These are phyloP conservation scores for Zancudomyces culisetae DNA, from an alignment of 371 early-diverging fungal species.

Conservation along the genomic window DNA sequence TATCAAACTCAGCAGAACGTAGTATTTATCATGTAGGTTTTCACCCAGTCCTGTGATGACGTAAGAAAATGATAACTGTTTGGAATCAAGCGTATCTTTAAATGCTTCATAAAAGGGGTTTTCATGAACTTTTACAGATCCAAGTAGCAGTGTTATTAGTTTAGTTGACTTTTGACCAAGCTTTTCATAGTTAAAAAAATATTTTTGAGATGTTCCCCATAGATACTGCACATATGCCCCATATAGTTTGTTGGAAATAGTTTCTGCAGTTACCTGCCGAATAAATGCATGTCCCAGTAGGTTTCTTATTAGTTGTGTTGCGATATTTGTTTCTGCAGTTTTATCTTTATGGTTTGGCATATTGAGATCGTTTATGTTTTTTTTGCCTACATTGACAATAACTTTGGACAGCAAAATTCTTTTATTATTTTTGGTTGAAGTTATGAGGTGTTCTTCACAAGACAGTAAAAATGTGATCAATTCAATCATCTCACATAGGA, in stretches of 20 bases:
- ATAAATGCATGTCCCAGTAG: not conserved
- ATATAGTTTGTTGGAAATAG: not conserved
- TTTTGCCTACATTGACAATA: not conserved
- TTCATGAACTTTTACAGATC: not conserved
- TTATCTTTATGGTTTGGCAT: not conserved
- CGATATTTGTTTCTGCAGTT: not conserved
- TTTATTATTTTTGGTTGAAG: not conserved
- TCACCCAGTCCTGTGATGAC: not conserved
- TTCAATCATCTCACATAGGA: not conserved
- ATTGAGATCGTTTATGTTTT: not conserved
- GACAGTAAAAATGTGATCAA: not conserved
- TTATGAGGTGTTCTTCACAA: not conserved
- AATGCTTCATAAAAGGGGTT: conserved; percentile 1
- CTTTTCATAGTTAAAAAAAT: not conserved
- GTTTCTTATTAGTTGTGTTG: not conserved
- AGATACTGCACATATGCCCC: not conserved
- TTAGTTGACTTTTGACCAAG: not conserved
- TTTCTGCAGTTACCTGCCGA: no score
- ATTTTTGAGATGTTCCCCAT: not conserved
- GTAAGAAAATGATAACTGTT: not conserved
- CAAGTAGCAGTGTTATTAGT: not conserved
- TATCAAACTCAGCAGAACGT: not conserved
- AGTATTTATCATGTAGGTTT: not conserved
- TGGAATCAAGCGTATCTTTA: not conserved
- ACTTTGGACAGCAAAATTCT: not conserved